A percentile compares a stretch with the other conserved stretches of the same genome.
Conservation (phyloP, 2,329 filamentous ascomycete species). For the Dothiorella sarmentorum region DNA sequence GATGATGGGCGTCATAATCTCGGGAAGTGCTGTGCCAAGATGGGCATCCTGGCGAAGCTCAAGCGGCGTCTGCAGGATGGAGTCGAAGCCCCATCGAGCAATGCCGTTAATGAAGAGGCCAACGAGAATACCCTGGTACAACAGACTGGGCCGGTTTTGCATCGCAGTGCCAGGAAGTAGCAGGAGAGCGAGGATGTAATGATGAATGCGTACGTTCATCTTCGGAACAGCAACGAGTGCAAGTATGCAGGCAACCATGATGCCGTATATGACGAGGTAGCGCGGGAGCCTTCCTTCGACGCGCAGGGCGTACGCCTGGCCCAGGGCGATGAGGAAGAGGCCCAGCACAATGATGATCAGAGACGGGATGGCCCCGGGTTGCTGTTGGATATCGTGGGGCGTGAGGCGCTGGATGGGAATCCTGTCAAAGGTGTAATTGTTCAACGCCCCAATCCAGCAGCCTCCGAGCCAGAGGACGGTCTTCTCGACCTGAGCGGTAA, state of each 20-base stretch:
- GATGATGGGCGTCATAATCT: constrained; percentile 42
- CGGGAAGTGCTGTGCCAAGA: constrained; percentile 59
- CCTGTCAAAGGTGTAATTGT: constrained; percentile 92
- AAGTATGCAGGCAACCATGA: constrained; percentile 65
- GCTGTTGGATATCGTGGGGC: constrained; percentile 78
- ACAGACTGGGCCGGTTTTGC: constrained; percentile 76
- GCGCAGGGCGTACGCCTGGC: constrained; percentile 82
- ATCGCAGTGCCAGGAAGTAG: constrained; percentile 84
- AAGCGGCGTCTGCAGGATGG: constrained; percentile 76
- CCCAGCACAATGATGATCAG: constrained; percentile 72
- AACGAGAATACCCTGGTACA: constrained; percentile 86
- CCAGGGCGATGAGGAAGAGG: constrained; percentile 64
- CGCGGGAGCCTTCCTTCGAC: constrained; percentile 75
- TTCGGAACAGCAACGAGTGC: constrained; percentile 69
- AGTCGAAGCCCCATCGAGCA: constrained; percentile 89
- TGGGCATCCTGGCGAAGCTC: constrained; percentile 59
- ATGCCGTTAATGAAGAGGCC: constrained; percentile 93
- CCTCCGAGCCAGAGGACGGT: constrained; percentile 84
- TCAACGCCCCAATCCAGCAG: constrained; percentile 86
- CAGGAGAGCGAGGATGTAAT: constrained; percentile 86
- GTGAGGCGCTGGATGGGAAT: constrained; percentile 94
- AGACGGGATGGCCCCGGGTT: constrained; percentile 83
- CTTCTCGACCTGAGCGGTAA: constrained; percentile 85
- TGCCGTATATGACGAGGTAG: constrained; percentile 73
- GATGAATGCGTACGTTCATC: constrained; percentile 83